Conservation (phyloP, 169 alveolate genomes). For the Plasmodium vivax region DNA sequence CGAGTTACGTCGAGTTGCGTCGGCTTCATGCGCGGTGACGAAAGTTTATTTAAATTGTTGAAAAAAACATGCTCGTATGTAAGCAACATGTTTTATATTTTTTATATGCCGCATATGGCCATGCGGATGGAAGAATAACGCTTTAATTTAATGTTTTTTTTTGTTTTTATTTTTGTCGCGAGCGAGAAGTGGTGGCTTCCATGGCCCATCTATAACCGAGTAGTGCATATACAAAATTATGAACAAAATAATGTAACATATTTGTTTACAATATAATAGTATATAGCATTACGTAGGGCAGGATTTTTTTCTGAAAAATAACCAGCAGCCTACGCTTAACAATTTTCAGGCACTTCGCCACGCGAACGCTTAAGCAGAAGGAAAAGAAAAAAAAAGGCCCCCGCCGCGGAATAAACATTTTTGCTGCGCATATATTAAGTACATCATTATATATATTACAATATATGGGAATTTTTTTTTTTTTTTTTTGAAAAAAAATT, state of each 20-base stretch:
- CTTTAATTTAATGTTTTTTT: not conserved
- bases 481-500: not conserved
- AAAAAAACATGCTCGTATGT: not conserved
- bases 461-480: not conserved
- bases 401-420: not conserved
- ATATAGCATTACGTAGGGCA: not conserved
- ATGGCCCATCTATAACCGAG: not conserved
- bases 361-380: not conserved
- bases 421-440: not conserved
- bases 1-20: not conserved
- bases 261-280: not conserved
- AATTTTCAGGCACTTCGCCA: not conserved
- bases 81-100: not conserved
- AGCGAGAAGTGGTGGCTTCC: not conserved
- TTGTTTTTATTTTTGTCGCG: not conserved
- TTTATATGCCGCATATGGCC: not conserved
- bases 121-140: not conserved
- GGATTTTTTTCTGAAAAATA: not conserved
- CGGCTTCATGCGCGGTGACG: not conserved
- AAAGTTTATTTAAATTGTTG: not conserved
- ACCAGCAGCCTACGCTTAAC: not conserved
- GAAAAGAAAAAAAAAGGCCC: not conserved
- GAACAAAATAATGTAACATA: not conserved
- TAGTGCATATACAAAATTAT: not conserved
- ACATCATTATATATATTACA: not conserved